phyloP scores from a whole-genome alignment of 2,329 filamentous ascomycete species.

The Allantophomopsis lycopodina region DNA sequence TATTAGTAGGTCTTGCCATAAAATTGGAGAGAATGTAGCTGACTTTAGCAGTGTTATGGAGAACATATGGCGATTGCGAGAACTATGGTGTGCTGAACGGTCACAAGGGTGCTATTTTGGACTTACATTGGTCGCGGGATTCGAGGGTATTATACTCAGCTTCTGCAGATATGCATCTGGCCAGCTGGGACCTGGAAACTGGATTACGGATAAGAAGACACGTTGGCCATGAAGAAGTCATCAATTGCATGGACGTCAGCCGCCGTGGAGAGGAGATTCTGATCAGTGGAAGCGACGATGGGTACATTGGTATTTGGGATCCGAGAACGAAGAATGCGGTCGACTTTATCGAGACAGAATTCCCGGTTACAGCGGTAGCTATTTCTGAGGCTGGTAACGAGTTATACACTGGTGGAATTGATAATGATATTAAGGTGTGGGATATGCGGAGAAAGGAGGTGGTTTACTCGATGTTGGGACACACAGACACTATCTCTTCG shows the following conservation, averaged over 20 bases:
- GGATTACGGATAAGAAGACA: slow-evolving; percentile 88
- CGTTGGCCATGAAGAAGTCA: slow-evolving; percentile 85
- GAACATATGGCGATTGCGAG: slow-evolving; percentile 81
- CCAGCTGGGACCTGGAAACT: slow-evolving; percentile 89
- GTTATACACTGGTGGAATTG: slow-evolving; percentile 86
- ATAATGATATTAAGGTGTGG: slow-evolving; percentile 97
- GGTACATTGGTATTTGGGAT: slow-evolving; percentile 91
- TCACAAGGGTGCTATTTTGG: slow-evolving; percentile 81
- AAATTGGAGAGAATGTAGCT: slow-evolving; percentile 7
- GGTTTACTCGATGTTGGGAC: slow-evolving; percentile 76
- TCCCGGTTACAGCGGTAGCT: slow-evolving; percentile 82
- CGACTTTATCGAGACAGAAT: slow-evolving; percentile 81
- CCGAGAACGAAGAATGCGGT: slow-evolving; percentile 78
- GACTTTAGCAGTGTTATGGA: slow-evolving; percentile 63
- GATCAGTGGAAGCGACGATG: slow-evolving; percentile 86
- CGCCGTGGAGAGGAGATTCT: slow-evolving; percentile 82
- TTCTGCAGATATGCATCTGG: slow-evolving; percentile 84
- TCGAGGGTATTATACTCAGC: slow-evolving; percentile 83
- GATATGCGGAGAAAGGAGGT: slow-evolving; percentile 85
- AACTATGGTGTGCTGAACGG: slow-evolving; percentile 85
- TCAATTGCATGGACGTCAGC: slow-evolving; percentile 83
- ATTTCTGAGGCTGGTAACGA: slow-evolving; percentile 93
- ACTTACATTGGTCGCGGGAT: slow-evolving; percentile 94
- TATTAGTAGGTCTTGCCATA: slow-evolving; percentile 47
- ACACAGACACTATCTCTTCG: slow-evolving; percentile 85